phyloP scores from a whole-genome alignment of 2,329 filamentous ascomycete species.

The Pseudogymnoascus sp. region DNA sequence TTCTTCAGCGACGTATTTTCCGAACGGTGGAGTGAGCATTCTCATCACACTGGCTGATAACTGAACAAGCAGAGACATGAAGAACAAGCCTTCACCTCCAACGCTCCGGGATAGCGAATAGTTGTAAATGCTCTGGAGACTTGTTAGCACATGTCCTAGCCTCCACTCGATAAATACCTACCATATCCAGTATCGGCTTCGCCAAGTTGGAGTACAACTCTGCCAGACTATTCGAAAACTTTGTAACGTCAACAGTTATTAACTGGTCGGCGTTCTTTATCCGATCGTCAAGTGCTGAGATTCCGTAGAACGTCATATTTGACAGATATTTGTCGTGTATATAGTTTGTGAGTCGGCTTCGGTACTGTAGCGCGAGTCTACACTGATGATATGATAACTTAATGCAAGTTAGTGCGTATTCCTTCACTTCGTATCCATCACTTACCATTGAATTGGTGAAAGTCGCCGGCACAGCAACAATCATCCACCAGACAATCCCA shows the following conservation, averaged over 20 bases:
- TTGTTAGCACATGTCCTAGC: constrained; percentile 20
- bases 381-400: constrained; percentile 95
- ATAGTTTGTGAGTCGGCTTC: constrained; percentile 83
- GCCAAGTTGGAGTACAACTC: constrained; percentile 95
- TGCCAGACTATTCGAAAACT: constrained; percentile 90
- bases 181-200: constrained; percentile 89
- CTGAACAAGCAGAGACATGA: constrained; percentile 91
- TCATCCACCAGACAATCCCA: constrained; percentile 95
- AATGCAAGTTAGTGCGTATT: constrained; percentile 10
- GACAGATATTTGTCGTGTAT: constrained; percentile 94
- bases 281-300: constrained; percentile 88
- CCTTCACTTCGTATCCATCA: constrained; percentile 13
- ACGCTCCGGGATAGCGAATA: constrained; percentile 89
- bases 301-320: constrained; percentile 96
- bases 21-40: constrained; percentile 88
- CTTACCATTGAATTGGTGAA: constrained; percentile 97
- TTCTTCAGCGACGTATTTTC: constrained; percentile 95
- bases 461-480: constrained; percentile 88
- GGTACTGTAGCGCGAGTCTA: constrained; percentile 85
- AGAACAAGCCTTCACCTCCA: constrained; percentile 90
- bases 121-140: constrained; percentile 69
- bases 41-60: constrained; percentile 87
- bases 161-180: constrained; percentile 29
- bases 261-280: constrained; percentile 98
- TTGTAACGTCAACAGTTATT: constrained; percentile 91